A percentile compares a stretch with the other conserved stretches of the same genome.
phyloP scores from a whole-genome alignment of 2,329 filamentous ascomycete genomes.

The Teratosphaeria pseudoeucalypti region DNA sequence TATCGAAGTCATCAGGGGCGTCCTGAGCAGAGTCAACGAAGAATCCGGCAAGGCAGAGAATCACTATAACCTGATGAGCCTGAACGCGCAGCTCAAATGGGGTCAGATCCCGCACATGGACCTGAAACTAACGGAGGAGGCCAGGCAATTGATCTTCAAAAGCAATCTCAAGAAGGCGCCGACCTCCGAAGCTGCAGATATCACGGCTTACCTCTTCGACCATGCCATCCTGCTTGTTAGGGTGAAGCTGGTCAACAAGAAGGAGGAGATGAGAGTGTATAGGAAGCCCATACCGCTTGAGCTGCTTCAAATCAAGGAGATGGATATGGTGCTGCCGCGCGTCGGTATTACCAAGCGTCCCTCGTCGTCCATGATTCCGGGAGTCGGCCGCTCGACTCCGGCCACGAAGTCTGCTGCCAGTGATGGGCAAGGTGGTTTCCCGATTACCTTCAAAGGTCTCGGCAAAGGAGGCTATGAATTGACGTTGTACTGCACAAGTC shows the following conservation, averaged over 20 bases:
- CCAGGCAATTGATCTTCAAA: conserved; percentile 88
- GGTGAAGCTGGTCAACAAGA: conserved; percentile 84
- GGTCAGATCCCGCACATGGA: conserved; percentile 83
- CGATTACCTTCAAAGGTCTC: conserved; percentile 91
- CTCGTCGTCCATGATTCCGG: conserved; percentile 70
- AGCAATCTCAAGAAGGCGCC: conserved; percentile 86
- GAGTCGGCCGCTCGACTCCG: conserved; percentile 39
- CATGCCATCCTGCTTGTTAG: conserved; percentile 87
- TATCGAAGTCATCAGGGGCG: conserved; percentile 73
- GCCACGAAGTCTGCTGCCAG: conserved; percentile 29
- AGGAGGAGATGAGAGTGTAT: conserved; percentile 90
- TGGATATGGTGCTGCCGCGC: conserved; percentile 88
- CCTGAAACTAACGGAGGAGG: conserved; percentile 85
- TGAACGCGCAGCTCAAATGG: conserved; percentile 89
- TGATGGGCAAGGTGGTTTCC: conserved; percentile 41
- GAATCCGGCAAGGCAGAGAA: conserved; percentile 98
- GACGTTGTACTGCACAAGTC: conserved; percentile 77
- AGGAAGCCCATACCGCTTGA: conserved; percentile 91
- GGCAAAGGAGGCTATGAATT: conserved; percentile 92
- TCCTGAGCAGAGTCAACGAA: conserved; percentile 78
- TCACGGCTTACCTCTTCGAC: conserved; percentile 92
- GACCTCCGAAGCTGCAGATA: conserved; percentile 69
- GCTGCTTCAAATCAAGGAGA: conserved; percentile 83
- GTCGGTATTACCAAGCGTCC: conserved; percentile 73
- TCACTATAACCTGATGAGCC: conserved; percentile 83